phyloP scores from a whole-genome alignment of 2,329 filamentous ascomycete species.

The Rhinocladiella similis region DNA sequence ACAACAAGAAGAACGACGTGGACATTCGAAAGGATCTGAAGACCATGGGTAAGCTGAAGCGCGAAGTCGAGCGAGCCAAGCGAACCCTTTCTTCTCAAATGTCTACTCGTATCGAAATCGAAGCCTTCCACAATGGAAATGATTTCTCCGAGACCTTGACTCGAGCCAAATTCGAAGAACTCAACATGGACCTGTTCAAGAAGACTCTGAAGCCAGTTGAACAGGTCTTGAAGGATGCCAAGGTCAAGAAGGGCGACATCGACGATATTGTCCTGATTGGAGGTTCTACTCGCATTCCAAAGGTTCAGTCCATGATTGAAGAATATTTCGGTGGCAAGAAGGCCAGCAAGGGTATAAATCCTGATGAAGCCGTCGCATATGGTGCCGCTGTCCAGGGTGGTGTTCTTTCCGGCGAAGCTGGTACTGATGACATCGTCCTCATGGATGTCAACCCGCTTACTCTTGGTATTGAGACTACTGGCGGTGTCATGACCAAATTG shows the following conservation, averaged over 20 bases:
- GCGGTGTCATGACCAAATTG: conserved; percentile 95
- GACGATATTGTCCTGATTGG: conserved; percentile 97
- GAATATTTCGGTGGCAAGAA: conserved; percentile 96
- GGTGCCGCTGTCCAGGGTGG: conserved; percentile 96
- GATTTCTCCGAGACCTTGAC: conserved; percentile 98
- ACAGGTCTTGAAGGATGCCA: conserved; percentile 97
- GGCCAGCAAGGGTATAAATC: conserved; percentile 99
- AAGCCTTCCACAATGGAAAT: conserved; percentile 93
- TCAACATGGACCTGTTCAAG: conserved; percentile 99
- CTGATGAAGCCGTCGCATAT: conserved; percentile 97
- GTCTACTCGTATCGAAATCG: conserved; percentile 92
- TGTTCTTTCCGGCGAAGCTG: conserved; percentile 86
- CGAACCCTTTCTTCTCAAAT: conserved; percentile 93
- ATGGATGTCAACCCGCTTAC: conserved; percentile 98
- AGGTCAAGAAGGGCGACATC: conserved; percentile 92
- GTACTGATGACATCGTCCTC: conserved; percentile 77
- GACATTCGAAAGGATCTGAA: conserved; percentile 93
- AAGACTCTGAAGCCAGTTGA: conserved; percentile 98
- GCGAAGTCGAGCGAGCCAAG: conserved; percentile 99
- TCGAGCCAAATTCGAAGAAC: conserved; percentile 98
- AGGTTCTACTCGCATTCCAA: conserved; percentile 98
- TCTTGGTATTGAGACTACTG: conserved; percentile 95
- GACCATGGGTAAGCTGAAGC: conserved; percentile 99
- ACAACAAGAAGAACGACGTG: conserved; percentile 97
- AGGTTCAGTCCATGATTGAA: conserved; percentile 91